Evolutionary conservation across 1,284 basidiomycete genomes (phyloP).

Genomic region (Porodaedalea pini): DNA sequence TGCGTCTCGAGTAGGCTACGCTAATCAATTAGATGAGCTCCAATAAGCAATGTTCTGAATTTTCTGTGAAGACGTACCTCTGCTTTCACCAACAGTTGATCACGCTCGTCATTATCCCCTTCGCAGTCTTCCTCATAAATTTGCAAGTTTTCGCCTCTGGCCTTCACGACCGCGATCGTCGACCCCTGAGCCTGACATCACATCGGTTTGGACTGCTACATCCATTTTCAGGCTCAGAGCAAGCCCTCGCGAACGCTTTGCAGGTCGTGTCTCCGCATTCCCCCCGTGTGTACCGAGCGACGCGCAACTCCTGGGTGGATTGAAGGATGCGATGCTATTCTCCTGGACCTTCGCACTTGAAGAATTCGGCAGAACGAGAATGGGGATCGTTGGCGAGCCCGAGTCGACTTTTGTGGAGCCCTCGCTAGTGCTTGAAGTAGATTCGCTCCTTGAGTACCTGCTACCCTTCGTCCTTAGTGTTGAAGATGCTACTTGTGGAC

Average conservation of each 20-base stretch:
- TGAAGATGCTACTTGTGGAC: neutral
- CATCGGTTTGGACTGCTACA: neutral
- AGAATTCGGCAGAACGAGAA: neutral
- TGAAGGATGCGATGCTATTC: too few species aligned
- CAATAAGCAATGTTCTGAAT: too few species aligned
- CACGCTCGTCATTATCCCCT: neutral
- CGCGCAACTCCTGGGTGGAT: too few species aligned
- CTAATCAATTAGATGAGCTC: too few species aligned
- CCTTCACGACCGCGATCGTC: neutral
- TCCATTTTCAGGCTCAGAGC: neutral
- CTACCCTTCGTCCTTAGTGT: neutral
- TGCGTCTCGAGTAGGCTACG: constrained; percentile 6
- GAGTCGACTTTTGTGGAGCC: neutral
- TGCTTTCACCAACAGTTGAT: neutral
- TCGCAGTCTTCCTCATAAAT: neutral
- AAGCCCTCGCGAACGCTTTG: neutral
- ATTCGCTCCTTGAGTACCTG: neutral
- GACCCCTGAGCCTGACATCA: too few species aligned
- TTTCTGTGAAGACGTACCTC: neutral
- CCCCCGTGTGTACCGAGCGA: too few species aligned
- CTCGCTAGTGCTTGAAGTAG: neutral
- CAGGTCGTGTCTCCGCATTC: too few species aligned
- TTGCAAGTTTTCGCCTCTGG: neutral
- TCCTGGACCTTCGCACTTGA: too few species aligned
- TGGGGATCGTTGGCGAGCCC: neutral